Base-by-base conservation (phyloP, 2,329 filamentous ascomycete species). In the Basipetospora chlamydospora region DNA sequence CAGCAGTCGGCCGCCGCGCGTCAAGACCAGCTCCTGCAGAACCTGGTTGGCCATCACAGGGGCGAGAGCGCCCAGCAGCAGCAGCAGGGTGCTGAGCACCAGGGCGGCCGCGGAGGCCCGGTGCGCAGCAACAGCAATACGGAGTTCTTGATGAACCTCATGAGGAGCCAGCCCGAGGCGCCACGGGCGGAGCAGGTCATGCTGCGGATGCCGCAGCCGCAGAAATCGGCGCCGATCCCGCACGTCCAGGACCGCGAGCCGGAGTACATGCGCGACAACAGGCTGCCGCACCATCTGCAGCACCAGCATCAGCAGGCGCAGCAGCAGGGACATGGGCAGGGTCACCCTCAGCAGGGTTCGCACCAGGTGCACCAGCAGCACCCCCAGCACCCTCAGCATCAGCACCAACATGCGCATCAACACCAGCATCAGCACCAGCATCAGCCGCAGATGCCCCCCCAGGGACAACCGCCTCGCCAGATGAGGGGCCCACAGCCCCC, bases 101-200 rank as follows among this genome's bases (percentile, higher is more conserved):
- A n/a, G n/a, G n/a, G n/a, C n/a, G n/a, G n/a, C n/a, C 60, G 67
- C 23, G 53, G 57, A 25, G 66, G 71, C 35, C 60, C 61, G 41
- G 51, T 52, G 46, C 62, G 59, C 33, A 66, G 61, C 50, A 77
- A 70, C 51, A 73, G 66, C 46, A 82, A 88, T 47, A 73, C 80
- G n/a, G 81, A 92, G 44, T 87, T 90, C 52, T 61, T 94, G 33
- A 82, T 93, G 57, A 81, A 77, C 42, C 66, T 94, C 21, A 90
- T 94, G 82, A 64, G 67, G 40, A 51, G 50, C 1, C 60, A 56
- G 3, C 60, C 66, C 0, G 68, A 74, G 20, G 53, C 58, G 5
- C 65, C 66, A 26, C 58, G 64, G 42, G 59, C 61, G 23, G 72
- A 75, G 39, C 49, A 64, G 33, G 51, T 70, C 35, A 61, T 72